Evolutionary conservation across 1,284 basidiomycete genomes (phyloP).

Genomic region (Vanrija sp.): DNA sequence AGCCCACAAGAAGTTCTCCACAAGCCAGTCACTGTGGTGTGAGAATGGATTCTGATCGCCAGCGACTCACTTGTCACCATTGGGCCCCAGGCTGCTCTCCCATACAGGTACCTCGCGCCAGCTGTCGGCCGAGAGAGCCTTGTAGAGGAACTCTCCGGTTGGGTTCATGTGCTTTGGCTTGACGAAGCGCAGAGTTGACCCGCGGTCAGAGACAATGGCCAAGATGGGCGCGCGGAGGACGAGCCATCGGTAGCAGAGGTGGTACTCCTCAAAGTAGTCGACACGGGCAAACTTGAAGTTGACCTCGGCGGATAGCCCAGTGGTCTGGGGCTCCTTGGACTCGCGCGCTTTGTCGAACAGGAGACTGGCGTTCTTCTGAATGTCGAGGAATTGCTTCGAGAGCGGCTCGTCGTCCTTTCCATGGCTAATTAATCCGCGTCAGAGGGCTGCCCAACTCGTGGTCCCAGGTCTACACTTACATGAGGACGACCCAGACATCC

Average conservation of each 20-base stretch:
- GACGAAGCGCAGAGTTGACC: slow-evolving; percentile 33
- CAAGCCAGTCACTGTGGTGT: background rate
- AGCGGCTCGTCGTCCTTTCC: slow-evolving; percentile 20
- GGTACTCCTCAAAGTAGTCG: slow-evolving; percentile 36
- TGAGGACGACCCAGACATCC: slow-evolving; percentile 31
- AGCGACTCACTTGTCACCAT: slow-evolving; percentile 28
- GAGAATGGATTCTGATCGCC: background rate
- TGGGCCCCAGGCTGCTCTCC: slow-evolving; percentile 24
- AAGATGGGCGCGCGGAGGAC: slow-evolving; percentile 38
- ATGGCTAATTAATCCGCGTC: slow-evolving; percentile 16
- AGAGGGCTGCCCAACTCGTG: background rate
- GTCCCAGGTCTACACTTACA: slow-evolving; percentile 23
- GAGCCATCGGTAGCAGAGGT: slow-evolving; percentile 34
- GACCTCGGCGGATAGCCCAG: background rate
- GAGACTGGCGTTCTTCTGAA: slow-evolving; percentile 28
- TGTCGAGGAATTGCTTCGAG: slow-evolving; percentile 16
- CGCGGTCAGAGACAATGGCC: slow-evolving; percentile 33
- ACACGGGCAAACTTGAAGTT: slow-evolving; percentile 33
- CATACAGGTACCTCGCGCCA: slow-evolving; percentile 29
- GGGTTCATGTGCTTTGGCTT: too few species aligned
- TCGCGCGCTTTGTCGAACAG: slow-evolving; percentile 4
- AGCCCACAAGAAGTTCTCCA: slow-evolving; percentile 2
- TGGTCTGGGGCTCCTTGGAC: background rate
- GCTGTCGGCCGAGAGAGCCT: slow-evolving; percentile 21
- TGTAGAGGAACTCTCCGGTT: slow-evolving; percentile 19